phyloP scores from a whole-genome alignment of 2,329 filamentous ascomycete genomes.

The Hypoxylon sp. region DNA sequence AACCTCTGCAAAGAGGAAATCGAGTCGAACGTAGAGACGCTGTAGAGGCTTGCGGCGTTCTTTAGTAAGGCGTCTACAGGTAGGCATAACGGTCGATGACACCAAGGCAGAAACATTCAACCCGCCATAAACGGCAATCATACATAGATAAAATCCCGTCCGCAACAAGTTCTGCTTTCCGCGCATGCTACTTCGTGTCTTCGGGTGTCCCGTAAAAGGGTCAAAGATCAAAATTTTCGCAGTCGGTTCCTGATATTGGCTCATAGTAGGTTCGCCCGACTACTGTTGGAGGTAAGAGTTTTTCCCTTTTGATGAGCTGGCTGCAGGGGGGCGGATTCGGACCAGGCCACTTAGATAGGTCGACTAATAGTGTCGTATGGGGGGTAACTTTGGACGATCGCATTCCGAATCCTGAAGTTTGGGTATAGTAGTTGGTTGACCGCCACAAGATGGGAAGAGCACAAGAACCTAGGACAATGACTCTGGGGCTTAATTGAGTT shows the following conservation, averaged over 20 bases:
- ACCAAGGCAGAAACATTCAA: slow-evolving; percentile 37
- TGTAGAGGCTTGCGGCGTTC: slow-evolving; percentile 14
- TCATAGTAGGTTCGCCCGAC: slow-evolving; percentile 37
- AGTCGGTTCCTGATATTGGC: slow-evolving; percentile 27
- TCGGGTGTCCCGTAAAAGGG: slow-evolving; percentile 22
- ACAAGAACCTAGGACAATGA: slow-evolving; percentile 39
- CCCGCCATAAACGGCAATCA: slow-evolving; percentile 13
- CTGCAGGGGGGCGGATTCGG: slow-evolving; percentile 32
- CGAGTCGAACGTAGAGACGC: slow-evolving; percentile 17
- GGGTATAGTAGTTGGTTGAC: slow-evolving; percentile 36
- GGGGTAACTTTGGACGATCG: slow-evolving; percentile 31
- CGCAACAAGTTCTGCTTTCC: slow-evolving; percentile 8
- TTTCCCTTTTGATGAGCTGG: slow-evolving; percentile 34
- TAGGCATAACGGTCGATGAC: slow-evolving; percentile 27
- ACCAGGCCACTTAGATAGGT: slow-evolving; percentile 29
- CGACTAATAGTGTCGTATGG: slow-evolving; percentile 30
- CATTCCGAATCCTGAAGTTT: slow-evolving; percentile 27
- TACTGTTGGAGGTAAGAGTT: slow-evolving; percentile 25
- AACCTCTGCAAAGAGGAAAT: slow-evolving; percentile 16
- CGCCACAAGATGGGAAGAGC: slow-evolving; percentile 26
- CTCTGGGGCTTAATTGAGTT: slow-evolving; percentile 27
- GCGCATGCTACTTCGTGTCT: slow-evolving; percentile 23
- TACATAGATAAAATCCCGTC: slow-evolving; percentile 17
- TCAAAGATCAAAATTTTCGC: slow-evolving; percentile 25
- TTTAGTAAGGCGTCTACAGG: slow-evolving; percentile 36